Conservation (phyloP, 495 filamentous ascomycete species). For the Parathielavia appendiculata region DNA sequence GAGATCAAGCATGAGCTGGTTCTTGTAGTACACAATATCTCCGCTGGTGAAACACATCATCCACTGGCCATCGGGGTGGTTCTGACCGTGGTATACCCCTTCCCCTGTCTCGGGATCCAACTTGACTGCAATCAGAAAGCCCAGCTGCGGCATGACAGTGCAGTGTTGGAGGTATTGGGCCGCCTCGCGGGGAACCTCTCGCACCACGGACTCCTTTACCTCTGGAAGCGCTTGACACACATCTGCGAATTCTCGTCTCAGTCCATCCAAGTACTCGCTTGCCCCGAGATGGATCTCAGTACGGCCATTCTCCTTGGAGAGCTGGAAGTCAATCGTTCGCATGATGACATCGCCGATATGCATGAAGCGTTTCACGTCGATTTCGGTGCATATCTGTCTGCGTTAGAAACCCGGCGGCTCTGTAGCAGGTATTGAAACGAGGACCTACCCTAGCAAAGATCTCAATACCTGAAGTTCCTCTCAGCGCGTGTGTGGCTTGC, state of each 20-base stretch:
- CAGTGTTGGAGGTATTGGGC: constrained; percentile 54
- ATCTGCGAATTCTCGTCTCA: constrained; percentile 73
- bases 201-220: constrained; percentile 57
- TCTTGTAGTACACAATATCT: constrained; percentile 79
- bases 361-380: constrained; percentile 53
- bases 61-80: constrained; percentile 57
- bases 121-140: constrained; percentile 76
- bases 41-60: constrained; percentile 71
- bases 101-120: constrained; percentile 56
- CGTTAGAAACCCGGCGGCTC: constrained; percentile 6
- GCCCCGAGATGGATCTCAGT: constrained; percentile 69
- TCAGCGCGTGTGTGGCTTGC: constrained; percentile 58
- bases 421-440: neutral
- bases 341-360: constrained; percentile 64
- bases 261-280: constrained; percentile 68
- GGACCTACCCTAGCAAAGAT: constrained; percentile 55
- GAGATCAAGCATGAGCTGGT: constrained; percentile 73
- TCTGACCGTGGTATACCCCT: constrained; percentile 61
- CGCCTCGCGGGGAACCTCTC: constrained; percentile 56
- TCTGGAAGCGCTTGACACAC: constrained; percentile 65
- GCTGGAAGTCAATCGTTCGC: constrained; percentile 76
- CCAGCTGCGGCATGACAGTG: constrained; percentile 85
- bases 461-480: constrained; percentile 47
- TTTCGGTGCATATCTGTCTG: constrained; percentile 33
- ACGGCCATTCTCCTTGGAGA: constrained; percentile 65